These are phyloP conservation scores for Wickerhamiella domercqiae DNA, from an alignment of 805 yeast species.

Conservation along the genomic window DNA sequence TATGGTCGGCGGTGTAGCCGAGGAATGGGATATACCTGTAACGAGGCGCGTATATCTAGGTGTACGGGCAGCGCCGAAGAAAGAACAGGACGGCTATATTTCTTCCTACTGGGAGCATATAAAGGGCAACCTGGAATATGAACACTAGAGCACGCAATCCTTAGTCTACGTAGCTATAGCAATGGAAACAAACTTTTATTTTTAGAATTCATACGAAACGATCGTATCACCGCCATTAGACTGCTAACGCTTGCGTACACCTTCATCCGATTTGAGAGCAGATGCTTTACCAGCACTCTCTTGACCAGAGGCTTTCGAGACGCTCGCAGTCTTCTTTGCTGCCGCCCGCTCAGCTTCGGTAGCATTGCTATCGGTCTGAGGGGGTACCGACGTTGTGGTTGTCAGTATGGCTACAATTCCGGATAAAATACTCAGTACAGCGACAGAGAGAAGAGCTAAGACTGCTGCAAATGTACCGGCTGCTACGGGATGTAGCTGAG, in stretches of 20 bases:
- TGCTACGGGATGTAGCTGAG: conserved; percentile 24
- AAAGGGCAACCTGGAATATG: conserved; percentile 31
- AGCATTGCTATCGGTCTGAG: too few species aligned
- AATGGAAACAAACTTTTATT: background rate
- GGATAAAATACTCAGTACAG: conserved; percentile 17
- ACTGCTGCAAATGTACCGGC: conserved; percentile 20
- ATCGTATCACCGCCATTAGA: too few species aligned
- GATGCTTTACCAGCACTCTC: too few species aligned
- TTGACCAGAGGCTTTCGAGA: background rate
- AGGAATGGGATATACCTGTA: conserved; percentile 33
- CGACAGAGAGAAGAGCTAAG: conserved; percentile 15
- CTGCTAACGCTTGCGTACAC: too few species aligned
- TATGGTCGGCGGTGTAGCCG: conserved; percentile 39
- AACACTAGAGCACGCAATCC: conserved; percentile 9
- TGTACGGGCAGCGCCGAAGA: conserved; percentile 37
- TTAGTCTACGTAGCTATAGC: background rate
- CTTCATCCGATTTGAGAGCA: too few species aligned
- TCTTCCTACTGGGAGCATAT: conserved; percentile 37
- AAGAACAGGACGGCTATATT: conserved; percentile 31
- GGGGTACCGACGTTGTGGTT: too few species aligned
- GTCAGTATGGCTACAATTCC: too few species aligned
- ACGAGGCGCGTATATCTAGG: conserved; percentile 41
- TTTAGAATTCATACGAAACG: background rate
- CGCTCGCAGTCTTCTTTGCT: background rate
- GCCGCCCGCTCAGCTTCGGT: background rate